Evolutionary conservation across 1,284 basidiomycete species (phyloP), one percentile per base, ranked within the genome.

Genomic region (Phellopilus nigrolimitatus): DNA sequence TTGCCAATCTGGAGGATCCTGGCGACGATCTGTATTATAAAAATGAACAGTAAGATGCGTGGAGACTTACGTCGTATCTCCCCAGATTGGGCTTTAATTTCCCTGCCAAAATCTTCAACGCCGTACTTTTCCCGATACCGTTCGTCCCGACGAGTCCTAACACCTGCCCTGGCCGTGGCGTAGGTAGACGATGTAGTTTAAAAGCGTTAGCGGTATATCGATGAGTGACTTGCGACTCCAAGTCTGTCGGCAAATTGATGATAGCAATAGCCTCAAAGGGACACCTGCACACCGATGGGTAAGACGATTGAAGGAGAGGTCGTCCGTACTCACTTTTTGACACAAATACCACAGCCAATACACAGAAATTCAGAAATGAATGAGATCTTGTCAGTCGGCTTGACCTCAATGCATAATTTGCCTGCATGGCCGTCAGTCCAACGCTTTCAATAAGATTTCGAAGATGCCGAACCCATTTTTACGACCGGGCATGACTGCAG

Each of bases 61-160:
- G 22, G 8, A 22, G 36, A 71, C 86, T 59, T 62, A 91, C 90
- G 65, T 94, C 91, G 64, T 91, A 94, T 59, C 86, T 81, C 12
- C 92, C 92, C 49, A 94, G 75, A 66, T 95, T 94, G 31, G 94
- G 94, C 72, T 97, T 97, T 56, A 95, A 78, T 70, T 97, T 97
- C 51, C 95, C 95, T 17, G 93, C 92, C 36, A 98, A 73, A 57
- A 98, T 88, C 72, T 97, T 97, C 56, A 98, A 75, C 4, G 94
- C 94, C 0, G 94, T 98, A 60, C 90, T 94, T 75, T 98, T 98
- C 49, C 94, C 94, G 60, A 97, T 98, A 85, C 95, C 94, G 72
- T 98, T 98, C 1, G 95, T 97, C 42, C 95, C 94, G 31, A 97
- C 94, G 27, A 98, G 79, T 62, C 94, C 94, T 28, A 98, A 79